A percentile compares a stretch with the other conserved stretches of the same genome.
Conservation (phyloP, 108 stramenopile genomes). For the Discostella stelligeroides region DNA sequence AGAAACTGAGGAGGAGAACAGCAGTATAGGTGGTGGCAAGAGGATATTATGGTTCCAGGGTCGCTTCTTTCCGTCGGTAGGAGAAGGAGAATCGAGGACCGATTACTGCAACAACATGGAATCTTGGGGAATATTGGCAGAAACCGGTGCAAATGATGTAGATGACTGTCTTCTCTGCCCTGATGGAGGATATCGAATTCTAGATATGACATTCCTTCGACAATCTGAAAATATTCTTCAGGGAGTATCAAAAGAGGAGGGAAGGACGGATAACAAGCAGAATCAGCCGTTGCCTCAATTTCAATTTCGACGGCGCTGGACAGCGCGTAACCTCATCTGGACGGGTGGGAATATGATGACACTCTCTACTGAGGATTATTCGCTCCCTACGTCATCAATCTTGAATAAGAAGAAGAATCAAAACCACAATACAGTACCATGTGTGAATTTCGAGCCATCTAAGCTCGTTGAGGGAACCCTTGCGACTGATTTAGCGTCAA, state of each 20-base stretch:
- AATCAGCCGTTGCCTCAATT: too few relatives aligned
- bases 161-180: conserved; percentile 77
- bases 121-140: conserved; percentile 75
- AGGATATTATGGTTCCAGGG: conserved; percentile 71
- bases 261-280: not conserved
- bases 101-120: not conserved
- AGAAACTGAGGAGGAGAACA: too few relatives aligned
- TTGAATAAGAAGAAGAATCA: not conserved
- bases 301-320: conserved; percentile 19
- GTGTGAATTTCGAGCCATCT: conserved; percentile 33
- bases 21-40: too few relatives aligned
- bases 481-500: conserved; percentile 26
- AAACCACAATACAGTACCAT: not conserved
- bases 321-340: conserved; percentile 40
- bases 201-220: conserved; percentile 56
- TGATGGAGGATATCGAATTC: conserved; percentile 79
- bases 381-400: not conserved
- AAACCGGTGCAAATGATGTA: conserved; percentile 50
- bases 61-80: conserved; percentile 56
- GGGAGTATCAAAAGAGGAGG: not conserved
- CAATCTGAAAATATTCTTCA: conserved; percentile 12
- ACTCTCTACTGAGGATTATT: conserved; percentile 20
- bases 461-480: conserved; percentile 24
- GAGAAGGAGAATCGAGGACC: not conserved
- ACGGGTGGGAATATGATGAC: conserved; percentile 86